These are phyloP conservation scores for Venustampulla echinocandica DNA, from an alignment of 495 filamentous ascomycete species.

Conservation along the genomic window DNA sequence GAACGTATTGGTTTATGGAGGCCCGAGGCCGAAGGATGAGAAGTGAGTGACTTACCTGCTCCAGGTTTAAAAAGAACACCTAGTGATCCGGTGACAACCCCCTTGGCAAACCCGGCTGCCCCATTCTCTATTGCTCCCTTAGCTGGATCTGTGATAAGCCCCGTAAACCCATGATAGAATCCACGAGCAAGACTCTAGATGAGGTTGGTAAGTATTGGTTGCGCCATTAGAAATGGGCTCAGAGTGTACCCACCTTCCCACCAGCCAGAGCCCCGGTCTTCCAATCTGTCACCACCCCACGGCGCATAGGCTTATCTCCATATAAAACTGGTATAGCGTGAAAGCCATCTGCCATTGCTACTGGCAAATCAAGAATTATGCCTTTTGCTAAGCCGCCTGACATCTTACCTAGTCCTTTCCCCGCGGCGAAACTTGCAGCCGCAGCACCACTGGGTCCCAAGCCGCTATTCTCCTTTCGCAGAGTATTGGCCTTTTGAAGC, in stretches of 20 bases:
- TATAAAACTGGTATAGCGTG: conserved; percentile 55
- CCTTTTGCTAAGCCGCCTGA: conserved; percentile 19
- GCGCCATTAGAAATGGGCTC: neutral
- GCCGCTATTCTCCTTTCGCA: too few species aligned
- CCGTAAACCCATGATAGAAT: conserved; percentile 28
- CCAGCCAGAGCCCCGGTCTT: conserved; percentile 43
- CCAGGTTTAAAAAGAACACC: too few species aligned
- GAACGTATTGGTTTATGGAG: too few species aligned
- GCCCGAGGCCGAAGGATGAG: too few species aligned
- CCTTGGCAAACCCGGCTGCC: too few species aligned
- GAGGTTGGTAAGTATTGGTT: neutral
- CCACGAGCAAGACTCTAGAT: conserved; percentile 27
- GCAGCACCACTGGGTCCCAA: conserved; percentile 3
- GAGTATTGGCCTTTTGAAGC: too few species aligned
- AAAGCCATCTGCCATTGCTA: conserved; percentile 6
- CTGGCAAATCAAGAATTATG: conserved; percentile 15
- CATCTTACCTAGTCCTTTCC: neutral
- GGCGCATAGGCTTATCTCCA: conserved; percentile 44
- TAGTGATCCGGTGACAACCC: too few species aligned
- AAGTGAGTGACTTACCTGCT: too few species aligned
- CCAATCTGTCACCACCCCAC: conserved; percentile 47
- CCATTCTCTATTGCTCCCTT: conserved; percentile 29
- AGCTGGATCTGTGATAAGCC: conserved; percentile 26
- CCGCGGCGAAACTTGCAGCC: conserved; percentile 3
- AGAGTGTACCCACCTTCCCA: conserved; percentile 27